A percentile compares a stretch with the other conserved stretches of the same genome.
These are phyloP conservation scores for Cyberlindnera lachancei DNA, from an alignment of 805 yeast species.

Conservation along the genomic window DNA sequence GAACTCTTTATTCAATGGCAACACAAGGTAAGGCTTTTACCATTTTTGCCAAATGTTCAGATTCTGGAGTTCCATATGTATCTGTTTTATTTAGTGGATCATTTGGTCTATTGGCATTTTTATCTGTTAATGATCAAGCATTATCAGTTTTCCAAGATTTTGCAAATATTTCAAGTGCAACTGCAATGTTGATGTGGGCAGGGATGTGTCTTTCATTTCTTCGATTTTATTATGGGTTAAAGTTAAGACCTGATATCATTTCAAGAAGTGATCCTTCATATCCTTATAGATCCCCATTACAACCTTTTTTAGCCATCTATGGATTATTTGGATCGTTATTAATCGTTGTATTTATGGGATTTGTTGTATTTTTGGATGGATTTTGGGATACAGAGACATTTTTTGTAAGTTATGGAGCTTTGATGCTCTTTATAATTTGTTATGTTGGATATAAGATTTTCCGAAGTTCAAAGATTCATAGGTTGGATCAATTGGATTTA, in stretches of 20 bases:
- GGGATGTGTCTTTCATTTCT: conserved; percentile 62
- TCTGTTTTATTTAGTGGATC: conserved; percentile 57
- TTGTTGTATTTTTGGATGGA: conserved; percentile 47
- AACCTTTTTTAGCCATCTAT: conserved; percentile 59
- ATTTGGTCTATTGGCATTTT: conserved; percentile 53
- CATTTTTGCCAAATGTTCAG: conserved; percentile 49
- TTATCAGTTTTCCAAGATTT: conserved; percentile 59
- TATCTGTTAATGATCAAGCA: conserved; percentile 51
- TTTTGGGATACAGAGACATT: conserved; percentile 57
- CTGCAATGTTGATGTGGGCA: conserved; percentile 75
- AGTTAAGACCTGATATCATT: conserved; percentile 55
- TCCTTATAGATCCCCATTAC: conserved; percentile 64
- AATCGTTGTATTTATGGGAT: conserved; percentile 52
- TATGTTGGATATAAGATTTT: conserved; percentile 50
- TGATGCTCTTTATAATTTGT: conserved; percentile 42
- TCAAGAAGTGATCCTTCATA: conserved; percentile 54
- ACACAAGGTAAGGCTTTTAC: conserved; percentile 52
- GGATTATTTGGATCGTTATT: conserved; percentile 49
- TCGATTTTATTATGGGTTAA: conserved; percentile 56
- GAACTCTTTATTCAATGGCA: conserved; percentile 49
- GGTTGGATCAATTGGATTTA: conserved; percentile 68
- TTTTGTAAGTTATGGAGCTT: conserved; percentile 58
- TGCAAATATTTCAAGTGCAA: conserved; percentile 60
- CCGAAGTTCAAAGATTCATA: conserved; percentile 56
- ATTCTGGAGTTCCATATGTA: conserved; percentile 62